Base-by-base conservation (phyloP, 805 yeast species). In the Candida pini region DNA sequence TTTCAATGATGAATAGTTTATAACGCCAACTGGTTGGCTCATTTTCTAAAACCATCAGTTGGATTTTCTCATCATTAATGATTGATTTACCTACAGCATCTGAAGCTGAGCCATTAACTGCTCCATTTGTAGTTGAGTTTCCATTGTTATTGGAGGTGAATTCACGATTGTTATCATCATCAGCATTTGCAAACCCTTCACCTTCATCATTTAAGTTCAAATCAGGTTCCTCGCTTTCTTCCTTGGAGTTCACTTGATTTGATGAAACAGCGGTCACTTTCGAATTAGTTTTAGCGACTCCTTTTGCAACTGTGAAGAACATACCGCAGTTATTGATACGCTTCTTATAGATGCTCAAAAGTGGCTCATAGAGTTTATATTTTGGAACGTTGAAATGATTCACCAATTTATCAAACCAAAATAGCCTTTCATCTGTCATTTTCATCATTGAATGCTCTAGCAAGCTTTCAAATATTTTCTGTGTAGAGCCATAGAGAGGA, bases 21-120 rank as follows among this genome's bases (percentile, higher is more conserved):
- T 78, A 77, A 41, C 62, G 66, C 81, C 81, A 76, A 30, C 64
- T 63, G 1, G 76, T 66, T 4, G 79, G 72, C 43, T 79, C 80
- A 37, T 71, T 73, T 39, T 70, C 69, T 16, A 56, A 39, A 30
- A 56, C 60, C 41, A 57, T 46, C 17, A 52, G 17, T 27, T 51
- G 50, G n/a, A n/a, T n/a, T n/a, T n/a, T n/a, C n/a, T n/a, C n/a
- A n/a, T n/a, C n/a, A n/a, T n/a, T n/a, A n/a, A n/a, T n/a, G n/a
- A n/a, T n/a, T n/a, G n/a, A n/a, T n/a, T n/a, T n/a, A n/a, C n/a
- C n/a, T 6, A 47, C 36, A 20, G 40, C 24, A 6, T 36, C 32
- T 18, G 40, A 8, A 9, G 40, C 43, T 3, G 37, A 28, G 13
- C 31, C 13, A 13, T 26, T 35, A 7, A 30, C 30, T 24, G 31